phyloP scores from a whole-genome alignment of 2,329 filamentous ascomycete genomes.

The Venturia nashicola region DNA sequence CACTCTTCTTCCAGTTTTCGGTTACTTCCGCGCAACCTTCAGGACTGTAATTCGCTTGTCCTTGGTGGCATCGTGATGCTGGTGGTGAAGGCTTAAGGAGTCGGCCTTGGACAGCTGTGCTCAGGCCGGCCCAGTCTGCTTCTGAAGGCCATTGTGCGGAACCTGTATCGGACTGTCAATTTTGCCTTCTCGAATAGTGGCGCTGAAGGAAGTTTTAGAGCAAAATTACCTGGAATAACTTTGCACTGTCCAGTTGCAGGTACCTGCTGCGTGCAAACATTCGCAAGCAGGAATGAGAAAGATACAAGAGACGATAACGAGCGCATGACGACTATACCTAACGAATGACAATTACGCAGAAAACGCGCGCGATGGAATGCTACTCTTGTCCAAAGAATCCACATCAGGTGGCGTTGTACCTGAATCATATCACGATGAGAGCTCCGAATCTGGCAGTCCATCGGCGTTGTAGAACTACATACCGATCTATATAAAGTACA shows the following conservation, averaged over 20 bases:
- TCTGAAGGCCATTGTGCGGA: constrained; percentile 9
- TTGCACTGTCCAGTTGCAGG: neutral
- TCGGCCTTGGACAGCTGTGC: constrained; percentile 6
- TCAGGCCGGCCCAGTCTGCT: constrained; percentile 1
- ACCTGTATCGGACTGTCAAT: neutral
- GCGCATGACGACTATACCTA: neutral
- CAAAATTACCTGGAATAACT: neutral
- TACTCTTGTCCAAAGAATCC: neutral
- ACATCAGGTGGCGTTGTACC: neutral
- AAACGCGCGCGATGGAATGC: neutral
- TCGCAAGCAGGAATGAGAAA: neutral
- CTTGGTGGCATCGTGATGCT: constrained; percentile 7
- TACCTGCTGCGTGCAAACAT: neutral
- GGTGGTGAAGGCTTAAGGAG: constrained; percentile 1
- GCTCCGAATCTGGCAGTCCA: neutral
- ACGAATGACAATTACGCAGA: neutral
- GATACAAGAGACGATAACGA: neutral
- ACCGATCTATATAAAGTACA: neutral
- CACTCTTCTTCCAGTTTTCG: neutral
- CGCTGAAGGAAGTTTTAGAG: neutral
- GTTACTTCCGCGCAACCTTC: constrained; percentile 2
- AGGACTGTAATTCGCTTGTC: neutral
- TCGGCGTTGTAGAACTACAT: neutral
- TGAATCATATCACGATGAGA: neutral
- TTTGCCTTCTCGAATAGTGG: neutral